A percentile compares a stretch with the other conserved stretches of the same genome.
These are phyloP conservation scores for Pleoardoris graminearum DNA, from an alignment of 2,329 filamentous ascomycete genomes.

Conservation along the genomic window DNA sequence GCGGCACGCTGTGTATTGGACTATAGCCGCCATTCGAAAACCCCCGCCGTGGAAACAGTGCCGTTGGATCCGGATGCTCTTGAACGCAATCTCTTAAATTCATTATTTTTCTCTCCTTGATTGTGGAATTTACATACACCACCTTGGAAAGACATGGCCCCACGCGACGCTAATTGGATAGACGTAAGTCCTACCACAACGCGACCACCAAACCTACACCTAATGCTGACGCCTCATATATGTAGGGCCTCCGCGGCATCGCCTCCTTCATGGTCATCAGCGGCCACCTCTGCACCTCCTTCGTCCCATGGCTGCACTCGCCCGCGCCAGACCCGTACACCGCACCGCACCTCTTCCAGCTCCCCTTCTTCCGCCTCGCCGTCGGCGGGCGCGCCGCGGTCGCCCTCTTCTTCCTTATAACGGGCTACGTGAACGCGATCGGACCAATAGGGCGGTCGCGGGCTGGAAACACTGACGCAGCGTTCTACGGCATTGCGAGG, in stretches of 20 bases:
- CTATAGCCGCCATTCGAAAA: not conserved
- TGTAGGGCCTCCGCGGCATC: conserved; percentile 48
- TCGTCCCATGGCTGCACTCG: conserved; percentile 47
- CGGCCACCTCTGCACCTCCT: conserved; percentile 49
- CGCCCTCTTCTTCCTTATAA: conserved; percentile 55
- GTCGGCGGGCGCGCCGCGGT: conserved; percentile 54
- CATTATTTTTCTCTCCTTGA: not conserved
- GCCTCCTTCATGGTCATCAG: conserved; percentile 50
- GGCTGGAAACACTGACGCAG: conserved; percentile 57
- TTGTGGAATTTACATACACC: not conserved
- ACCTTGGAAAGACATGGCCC: conserved; percentile 29
- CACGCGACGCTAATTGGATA: conserved; percentile 46
- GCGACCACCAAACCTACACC: conserved; percentile 14
- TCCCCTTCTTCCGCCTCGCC: conserved; percentile 62
- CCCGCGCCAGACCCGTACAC: conserved; percentile 49
- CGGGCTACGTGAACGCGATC: conserved; percentile 66
- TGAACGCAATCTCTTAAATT: not conserved
- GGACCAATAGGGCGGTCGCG: conserved; percentile 62
- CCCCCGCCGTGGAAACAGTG: not conserved
- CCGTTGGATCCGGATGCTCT: not conserved
- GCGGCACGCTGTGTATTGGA: not conserved
- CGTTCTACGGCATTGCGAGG: conserved; percentile 58
- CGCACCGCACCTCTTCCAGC: conserved; percentile 57
- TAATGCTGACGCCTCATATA: conserved; percentile 24
- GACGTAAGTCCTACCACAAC: conserved; percentile 34